Evolutionary conservation across 805 yeast genomes (phyloP).

Genomic region (Metschnikowia noctiluminum): DNA sequence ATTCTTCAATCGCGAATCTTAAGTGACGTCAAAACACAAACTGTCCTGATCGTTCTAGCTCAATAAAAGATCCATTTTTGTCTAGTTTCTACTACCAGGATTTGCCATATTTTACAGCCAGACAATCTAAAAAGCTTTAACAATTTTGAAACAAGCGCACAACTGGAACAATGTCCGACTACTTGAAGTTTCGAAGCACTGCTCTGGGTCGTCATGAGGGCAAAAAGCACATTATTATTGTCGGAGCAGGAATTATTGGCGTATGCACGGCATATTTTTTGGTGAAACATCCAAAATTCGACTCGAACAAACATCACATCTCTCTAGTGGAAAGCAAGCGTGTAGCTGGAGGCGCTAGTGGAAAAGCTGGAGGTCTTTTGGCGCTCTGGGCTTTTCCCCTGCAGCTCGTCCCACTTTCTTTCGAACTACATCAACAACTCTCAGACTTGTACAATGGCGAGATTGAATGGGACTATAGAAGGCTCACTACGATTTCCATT

Average conservation of each 20-base stretch:
- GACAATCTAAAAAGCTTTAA: no score
- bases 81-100: no score
- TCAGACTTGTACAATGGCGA: conserved; percentile 80
- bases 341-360: conserved; percentile 96
- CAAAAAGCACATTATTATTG: conserved; percentile 75
- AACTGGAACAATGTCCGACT: conserved; percentile 24
- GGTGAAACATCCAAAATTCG: conserved; percentile 77
- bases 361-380: conserved; percentile 93
- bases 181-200: conserved; percentile 31
- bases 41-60: no score
- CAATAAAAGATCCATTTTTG: no score
- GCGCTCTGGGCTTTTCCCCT: conserved; percentile 98
- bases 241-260: conserved; percentile 96
- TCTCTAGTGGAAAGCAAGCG: conserved; percentile 84
- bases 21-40: no score
- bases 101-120: no score
- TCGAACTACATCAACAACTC: conserved; percentile 78
- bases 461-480: conserved; percentile 87
- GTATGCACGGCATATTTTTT: conserved; percentile 91
- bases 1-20: no score
- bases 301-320: conserved; percentile 69
- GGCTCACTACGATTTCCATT: conserved; percentile 78
- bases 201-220: conserved; percentile 53
- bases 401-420: conserved; percentile 86
- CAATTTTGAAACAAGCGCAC: no score